Evolutionary conservation across 2,329 filamentous ascomycete species (phyloP), one percentile per base, ranked within the genome.

Genomic region (Sarocladium brachiariae): DNA sequence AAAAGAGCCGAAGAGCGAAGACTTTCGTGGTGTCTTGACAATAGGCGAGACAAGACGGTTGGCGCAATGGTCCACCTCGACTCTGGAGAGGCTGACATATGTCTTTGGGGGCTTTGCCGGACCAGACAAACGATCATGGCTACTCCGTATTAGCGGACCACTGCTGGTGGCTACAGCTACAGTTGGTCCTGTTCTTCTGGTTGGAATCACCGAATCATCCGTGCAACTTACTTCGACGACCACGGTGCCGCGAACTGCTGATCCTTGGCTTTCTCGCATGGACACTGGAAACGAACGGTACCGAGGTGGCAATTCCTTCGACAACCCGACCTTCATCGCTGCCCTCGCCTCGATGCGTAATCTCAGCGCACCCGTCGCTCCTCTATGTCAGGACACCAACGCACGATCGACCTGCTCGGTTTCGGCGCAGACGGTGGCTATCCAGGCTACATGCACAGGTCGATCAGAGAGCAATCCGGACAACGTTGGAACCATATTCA

Each of bases 181-280:
- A 9, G 53, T 55, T 1, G 35, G 50, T 27, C 52, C 53, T 3
- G 52, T 56, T 21, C 53, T 56, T 4, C 51, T 56, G n/a, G 34
- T 46, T 6, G 53, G 53, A 23, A 51, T 55, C 49, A 50, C 53
- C 7, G 7, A 14, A 37, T 8, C 34, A 5, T 37, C 14, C 8
- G 11, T 37, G 7, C 11, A 37, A n/a, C 6, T 18, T 6, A n/a
- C 34, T n/a, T 37, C 4, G 30, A 50, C 30, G 18, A 11, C 8
- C 16, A 6, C 5, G 13, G 24, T 30, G 3, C 30, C 35, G 5
- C 19, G 18, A 16, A 25, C 35, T 6, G 30, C 25, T 14, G 51
- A 51, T 23, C 31, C 39, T 2, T 51, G 52, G 50, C 11, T 24
- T 7, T 45, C 52, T 2, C 50, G 41, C 13, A 18, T 50, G 6